These are phyloP conservation scores for Podosphaera aphanis DNA, from an alignment of 2,329 filamentous ascomycete species.

Conservation along the genomic window DNA sequence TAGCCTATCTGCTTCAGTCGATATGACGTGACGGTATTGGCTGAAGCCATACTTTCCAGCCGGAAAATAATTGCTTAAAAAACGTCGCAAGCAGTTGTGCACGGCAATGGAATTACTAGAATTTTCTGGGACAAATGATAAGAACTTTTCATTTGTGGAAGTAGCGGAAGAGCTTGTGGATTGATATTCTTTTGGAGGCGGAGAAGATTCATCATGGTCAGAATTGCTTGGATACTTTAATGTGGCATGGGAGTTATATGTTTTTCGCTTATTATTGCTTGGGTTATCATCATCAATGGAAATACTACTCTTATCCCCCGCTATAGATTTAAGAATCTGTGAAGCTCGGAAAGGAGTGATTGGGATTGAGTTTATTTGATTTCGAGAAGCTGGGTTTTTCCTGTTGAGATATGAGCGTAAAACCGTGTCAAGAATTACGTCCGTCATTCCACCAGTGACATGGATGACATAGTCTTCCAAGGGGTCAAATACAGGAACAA, in stretches of 20 bases:
- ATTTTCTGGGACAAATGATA: conserved; percentile 7
- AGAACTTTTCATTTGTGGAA: conserved; percentile 4
- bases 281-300: background rate
- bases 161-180: background rate
- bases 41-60: conserved; percentile 23
- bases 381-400: conserved; percentile 13
- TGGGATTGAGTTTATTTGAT: background rate
- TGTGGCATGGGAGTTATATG: background rate
- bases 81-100: conserved; percentile 32
- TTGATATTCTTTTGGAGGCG: conserved; percentile 1
- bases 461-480: conserved; percentile 33
- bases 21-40: conserved; percentile 24
- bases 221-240: background rate
- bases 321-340: background rate
- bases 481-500: conserved; percentile 24
- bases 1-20: conserved; percentile 22
- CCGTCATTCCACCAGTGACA: conserved; percentile 22
- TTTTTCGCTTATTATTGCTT: too few relatives aligned
- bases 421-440: conserved; percentile 21
- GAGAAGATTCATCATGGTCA: background rate
- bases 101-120: conserved; percentile 22
- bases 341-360: background rate
- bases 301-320: background rate
- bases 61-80: conserved; percentile 28
- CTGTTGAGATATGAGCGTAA: conserved; percentile 24